Evolutionary conservation across 2,329 filamentous ascomycete genomes (phyloP).

Genomic region (Penicillium concentricum): DNA sequence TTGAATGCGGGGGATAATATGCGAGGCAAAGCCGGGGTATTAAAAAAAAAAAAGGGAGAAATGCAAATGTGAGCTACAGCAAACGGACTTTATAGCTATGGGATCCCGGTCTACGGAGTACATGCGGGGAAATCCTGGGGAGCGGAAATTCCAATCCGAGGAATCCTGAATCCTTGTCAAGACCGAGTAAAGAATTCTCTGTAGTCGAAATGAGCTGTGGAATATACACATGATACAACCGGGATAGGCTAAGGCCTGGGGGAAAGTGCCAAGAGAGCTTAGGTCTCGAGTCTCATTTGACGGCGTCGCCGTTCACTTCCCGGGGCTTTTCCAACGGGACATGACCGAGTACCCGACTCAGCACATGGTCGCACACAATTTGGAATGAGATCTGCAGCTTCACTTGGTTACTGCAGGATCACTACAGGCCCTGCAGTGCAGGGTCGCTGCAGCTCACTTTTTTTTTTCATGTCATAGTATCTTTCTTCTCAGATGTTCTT

Average conservation of each 20-base stretch:
- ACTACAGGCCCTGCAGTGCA: too few species aligned
- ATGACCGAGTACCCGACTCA: not conserved
- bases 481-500: not conserved
- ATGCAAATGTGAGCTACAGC: not conserved
- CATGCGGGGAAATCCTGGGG: constrained; percentile 7
- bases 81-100: constrained; percentile 5
- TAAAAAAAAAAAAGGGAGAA: not conserved
- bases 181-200: not conserved
- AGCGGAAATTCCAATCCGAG: not conserved
- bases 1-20: not conserved
- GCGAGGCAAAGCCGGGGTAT: not conserved
- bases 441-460: not conserved
- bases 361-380: not conserved
- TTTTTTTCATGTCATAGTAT: not conserved
- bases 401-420: not conserved
- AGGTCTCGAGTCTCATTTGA: constrained; percentile 16
- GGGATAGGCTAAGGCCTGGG: constrained; percentile 11
- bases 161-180: not conserved
- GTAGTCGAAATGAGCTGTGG: not conserved
- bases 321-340: too few species aligned
- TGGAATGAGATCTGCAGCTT: not conserved
- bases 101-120: not conserved
- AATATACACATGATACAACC: constrained; percentile 14
- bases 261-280: constrained; percentile 22
- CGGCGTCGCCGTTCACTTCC: constrained; percentile 5